Base-by-base conservation (phyloP, 2,329 filamentous ascomycete species). In the Penicillium sp. region DNA sequence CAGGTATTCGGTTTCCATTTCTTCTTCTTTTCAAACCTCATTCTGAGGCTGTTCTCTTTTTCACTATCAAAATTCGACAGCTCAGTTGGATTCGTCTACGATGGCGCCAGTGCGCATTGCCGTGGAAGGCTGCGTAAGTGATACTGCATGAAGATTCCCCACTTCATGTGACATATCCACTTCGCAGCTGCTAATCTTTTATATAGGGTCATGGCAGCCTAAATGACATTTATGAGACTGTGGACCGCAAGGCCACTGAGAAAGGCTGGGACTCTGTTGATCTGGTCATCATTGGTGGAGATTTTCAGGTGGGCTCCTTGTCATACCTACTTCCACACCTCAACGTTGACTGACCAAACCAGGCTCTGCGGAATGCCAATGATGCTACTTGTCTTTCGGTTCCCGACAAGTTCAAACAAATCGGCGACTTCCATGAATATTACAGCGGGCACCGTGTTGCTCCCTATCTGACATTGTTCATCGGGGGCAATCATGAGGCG, bases 401-500 rank as follows among this genome's bases (percentile, higher is more conserved):
- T 66, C 93, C 94, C 0, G 77, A 82, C 57, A 97, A 96, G 73
- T 99, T 91, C 75, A 90, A 90, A 60, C 79, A 84, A 41, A 86
- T 99, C 67, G 91, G 90, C 35, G 94, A 99, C 72, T 99, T 97
- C 66, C 90, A 93, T 67, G 86, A 91, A 60, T 99, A 97, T 79
- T 99, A 99, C 74, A 88, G 87, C 50, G 94, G 94, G 44, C 73
- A 78, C 17, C 84, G 85, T 53, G 83, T 73, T 41, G 94, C 94
- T 0, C 94, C 94, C 0, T 96, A 91, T 69, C 81, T 96, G 43
- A 99, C 94, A 16, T 79, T 97, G 42, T 97, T 97, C 75, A 87
- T 96, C 48, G 92, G 88, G 41, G 94, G 94, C 2, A 99, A 99
- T 70, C 94, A 99, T 68, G 94, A 99, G 77, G 93, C 94, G 0